phyloP scores from a whole-genome alignment of 176 grass and related monocot species.

The Paspalum notatum region DNA sequence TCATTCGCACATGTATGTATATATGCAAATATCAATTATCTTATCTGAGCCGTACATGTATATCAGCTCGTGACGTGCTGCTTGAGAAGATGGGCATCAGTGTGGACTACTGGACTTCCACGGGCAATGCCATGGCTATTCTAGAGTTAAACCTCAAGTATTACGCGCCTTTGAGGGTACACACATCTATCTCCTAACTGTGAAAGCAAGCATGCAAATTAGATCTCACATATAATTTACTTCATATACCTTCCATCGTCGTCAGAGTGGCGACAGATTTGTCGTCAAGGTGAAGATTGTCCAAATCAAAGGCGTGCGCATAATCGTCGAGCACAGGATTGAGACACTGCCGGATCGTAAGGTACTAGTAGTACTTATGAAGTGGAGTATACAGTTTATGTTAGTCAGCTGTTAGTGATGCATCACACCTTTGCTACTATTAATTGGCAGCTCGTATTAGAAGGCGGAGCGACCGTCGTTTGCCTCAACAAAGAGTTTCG shows the following conservation, averaged over 20 bases:
- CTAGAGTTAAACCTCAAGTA: conserved; percentile 64
- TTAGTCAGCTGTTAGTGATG: no score
- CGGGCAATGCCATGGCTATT: conserved; percentile 52
- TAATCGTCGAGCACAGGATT: conserved; percentile 57
- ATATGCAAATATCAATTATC: no score
- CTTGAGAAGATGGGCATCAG: conserved; percentile 49
- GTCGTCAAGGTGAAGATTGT: conserved; percentile 59
- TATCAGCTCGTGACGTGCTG: conserved; percentile 54
- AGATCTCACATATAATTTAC: no score
- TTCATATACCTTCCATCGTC: not conserved
- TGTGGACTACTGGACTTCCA: conserved; percentile 49
- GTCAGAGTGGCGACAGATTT: conserved; percentile 46
- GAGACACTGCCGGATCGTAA: conserved; percentile 53
- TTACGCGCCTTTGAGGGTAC: conserved; percentile 42
- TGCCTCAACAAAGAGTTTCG: conserved; percentile 52
- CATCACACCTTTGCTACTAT: not conserved
- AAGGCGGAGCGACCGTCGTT: conserved; percentile 50
- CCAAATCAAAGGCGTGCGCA: conserved; percentile 45
- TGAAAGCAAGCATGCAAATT: not conserved
- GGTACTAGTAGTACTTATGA: conserved; percentile 16
- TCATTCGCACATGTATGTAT: no score
- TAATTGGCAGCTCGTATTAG: conserved; percentile 58
- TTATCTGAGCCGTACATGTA: not conserved
- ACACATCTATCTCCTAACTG: no score
- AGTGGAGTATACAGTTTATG: not conserved